phyloP scores from a whole-genome alignment of 1,139 yeast genomes.

The Kodamaea sp. region DNA sequence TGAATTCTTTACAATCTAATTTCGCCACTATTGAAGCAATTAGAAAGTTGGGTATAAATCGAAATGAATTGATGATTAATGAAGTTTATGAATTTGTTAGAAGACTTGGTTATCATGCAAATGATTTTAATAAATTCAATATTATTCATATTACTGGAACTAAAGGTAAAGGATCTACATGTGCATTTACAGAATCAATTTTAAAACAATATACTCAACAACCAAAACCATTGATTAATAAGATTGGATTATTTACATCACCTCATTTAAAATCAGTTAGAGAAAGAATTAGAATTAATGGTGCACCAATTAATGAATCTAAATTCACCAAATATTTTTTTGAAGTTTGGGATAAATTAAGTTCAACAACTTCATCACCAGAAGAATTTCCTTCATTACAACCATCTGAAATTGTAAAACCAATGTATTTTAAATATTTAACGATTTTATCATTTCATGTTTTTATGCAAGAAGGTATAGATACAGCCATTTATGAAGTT shows the following conservation, averaged over 20 bases:
- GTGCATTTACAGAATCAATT: slow-evolving; percentile 88
- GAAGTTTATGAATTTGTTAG: slow-evolving; percentile 93
- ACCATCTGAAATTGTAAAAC: slow-evolving; percentile 60
- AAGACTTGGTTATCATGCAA: slow-evolving; percentile 73
- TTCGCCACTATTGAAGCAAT: slow-evolving; percentile 85
- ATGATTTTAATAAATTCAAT: slow-evolving; percentile 69
- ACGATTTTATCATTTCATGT: slow-evolving; percentile 89
- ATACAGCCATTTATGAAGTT: slow-evolving; percentile 92
- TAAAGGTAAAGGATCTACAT: slow-evolving; percentile 97
- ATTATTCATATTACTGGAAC: slow-evolving; percentile 95
- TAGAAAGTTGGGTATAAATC: slow-evolving; percentile 62
- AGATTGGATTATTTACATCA: slow-evolving; percentile 87
- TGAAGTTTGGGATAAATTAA: slow-evolving; percentile 85
- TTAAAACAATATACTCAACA: slow-evolving; percentile 51
- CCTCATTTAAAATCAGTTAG: slow-evolving; percentile 94
- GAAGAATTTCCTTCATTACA: slow-evolving; percentile 70
- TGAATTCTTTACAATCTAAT: slow-evolving; percentile 87
- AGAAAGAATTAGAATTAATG: slow-evolving; percentile 86
- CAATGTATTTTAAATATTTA: slow-evolving; percentile 89
- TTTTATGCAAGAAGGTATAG: slow-evolving; percentile 80
- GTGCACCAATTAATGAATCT: slow-evolving; percentile 76
- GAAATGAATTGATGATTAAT: slow-evolving; percentile 68
- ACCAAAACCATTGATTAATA: slow-evolving; percentile 30
- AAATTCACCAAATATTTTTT: slow-evolving; percentile 85
- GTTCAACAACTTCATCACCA: slow-evolving; percentile 53